These are phyloP conservation scores for Epichloe aotearoae DNA, from an alignment of 2,329 filamentous ascomycete species.

Conservation along the genomic window DNA sequence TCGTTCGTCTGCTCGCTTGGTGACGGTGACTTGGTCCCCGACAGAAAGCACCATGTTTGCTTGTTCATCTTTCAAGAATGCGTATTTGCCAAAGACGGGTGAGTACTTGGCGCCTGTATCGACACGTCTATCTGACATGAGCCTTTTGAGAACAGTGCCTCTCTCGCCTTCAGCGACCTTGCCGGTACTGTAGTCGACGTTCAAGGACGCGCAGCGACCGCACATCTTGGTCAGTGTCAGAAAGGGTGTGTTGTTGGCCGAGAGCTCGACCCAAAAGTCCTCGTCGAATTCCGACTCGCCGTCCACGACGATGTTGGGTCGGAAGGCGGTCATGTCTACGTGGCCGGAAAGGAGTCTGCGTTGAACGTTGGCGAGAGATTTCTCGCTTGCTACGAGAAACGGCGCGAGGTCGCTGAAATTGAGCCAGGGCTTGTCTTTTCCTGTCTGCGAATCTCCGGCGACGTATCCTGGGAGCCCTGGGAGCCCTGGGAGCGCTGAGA, in stretches of 20 bases:
- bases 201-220: conserved; percentile 52
- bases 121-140: conserved; percentile 58
- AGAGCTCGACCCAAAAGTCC: conserved; percentile 57
- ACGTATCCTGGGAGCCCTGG: conserved; percentile 22
- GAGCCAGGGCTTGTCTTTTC: conserved; percentile 34
- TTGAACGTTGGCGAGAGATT: conserved; percentile 56
- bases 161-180: conserved; percentile 39
- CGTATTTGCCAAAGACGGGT: conserved; percentile 63
- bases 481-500: conserved; percentile 20
- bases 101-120: conserved; percentile 54
- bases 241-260: conserved; percentile 23
- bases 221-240: conserved; percentile 58
- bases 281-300: conserved; percentile 51
- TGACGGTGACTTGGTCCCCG: conserved; percentile 43
- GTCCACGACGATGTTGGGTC: conserved; percentile 58
- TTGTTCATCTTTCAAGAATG: conserved; percentile 33
- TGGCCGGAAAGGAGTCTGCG: conserved; percentile 35
- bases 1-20: conserved; percentile 34
- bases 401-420: conserved; percentile 65
- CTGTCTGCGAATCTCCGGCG: conserved; percentile 6
- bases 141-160: conserved; percentile 52
- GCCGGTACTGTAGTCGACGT: conserved; percentile 58
- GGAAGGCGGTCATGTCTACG: conserved; percentile 55
- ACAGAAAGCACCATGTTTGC: conserved; percentile 28
- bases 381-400: conserved; percentile 57